Conservation (phyloP, 371 early-diverging fungal genomes). For the Mucor mucedo region DNA sequence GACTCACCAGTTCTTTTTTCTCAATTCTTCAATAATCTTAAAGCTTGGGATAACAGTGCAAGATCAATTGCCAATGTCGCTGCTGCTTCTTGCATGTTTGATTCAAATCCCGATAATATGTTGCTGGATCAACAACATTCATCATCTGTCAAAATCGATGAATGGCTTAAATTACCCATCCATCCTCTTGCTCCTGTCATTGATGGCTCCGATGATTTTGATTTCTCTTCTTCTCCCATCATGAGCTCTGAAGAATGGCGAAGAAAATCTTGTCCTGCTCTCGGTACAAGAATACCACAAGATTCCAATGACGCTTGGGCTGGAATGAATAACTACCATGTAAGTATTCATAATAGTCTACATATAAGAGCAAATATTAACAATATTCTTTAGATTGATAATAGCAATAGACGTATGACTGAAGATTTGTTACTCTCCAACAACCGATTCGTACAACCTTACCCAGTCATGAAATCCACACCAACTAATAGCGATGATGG, state of each 20-base stretch:
- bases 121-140: conserved; percentile 8
- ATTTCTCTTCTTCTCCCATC: neutral
- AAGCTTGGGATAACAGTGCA: conserved; percentile 20
- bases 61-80: conserved; percentile 16
- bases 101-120: neutral
- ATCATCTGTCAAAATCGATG: conserved; percentile 13
- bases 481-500: conserved; percentile 8
- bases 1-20: conserved; percentile 14
- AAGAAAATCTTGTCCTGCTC: conserved; percentile 32
- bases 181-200: conserved; percentile 32
- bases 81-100: conserved; percentile 31
- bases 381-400: neutral
- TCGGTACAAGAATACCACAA: conserved; percentile 7
- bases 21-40: conserved; percentile 29
- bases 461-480: conserved; percentile 7
- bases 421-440: conserved; percentile 2
- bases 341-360: neutral
- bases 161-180: conserved; percentile 22
- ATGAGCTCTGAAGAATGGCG: conserved; percentile 28
- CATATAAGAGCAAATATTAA: neutral
- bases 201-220: conserved; percentile 3
- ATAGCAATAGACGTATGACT: conserved; percentile 24
- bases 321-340: neutral
- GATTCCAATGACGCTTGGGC: neutral
- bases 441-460: conserved; percentile 9